A percentile compares a stretch with the other conserved stretches of the same genome.
Conservation (phyloP, 768 basidiomycete genomes). For the Boletus bicolor region DNA sequence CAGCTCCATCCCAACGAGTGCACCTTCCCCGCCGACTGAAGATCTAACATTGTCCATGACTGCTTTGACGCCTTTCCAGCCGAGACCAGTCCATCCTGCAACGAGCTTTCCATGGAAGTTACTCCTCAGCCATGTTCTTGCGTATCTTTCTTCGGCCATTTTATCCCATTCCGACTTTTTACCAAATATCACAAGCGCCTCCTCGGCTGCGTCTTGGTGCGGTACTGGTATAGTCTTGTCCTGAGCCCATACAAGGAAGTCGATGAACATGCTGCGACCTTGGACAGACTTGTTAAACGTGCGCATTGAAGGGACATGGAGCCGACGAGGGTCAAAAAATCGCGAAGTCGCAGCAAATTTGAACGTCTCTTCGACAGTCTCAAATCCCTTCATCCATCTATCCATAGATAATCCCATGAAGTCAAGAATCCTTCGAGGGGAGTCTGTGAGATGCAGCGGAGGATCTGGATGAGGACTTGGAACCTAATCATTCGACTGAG, state of each 20-base stretch:
- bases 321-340: slow-evolving; percentile 46
- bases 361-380: slow-evolving; percentile 51
- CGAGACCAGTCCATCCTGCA: slow-evolving; percentile 52
- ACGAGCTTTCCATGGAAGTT: slow-evolving; percentile 50
- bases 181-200: slow-evolving; percentile 51
- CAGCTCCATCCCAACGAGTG: slow-evolving; percentile 39
- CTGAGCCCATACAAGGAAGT: slow-evolving; percentile 53
- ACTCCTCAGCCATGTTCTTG: slow-evolving; percentile 36
- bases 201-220: slow-evolving; percentile 31
- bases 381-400: slow-evolving; percentile 51
- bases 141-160: slow-evolving; percentile 27
- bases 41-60: slow-evolving; percentile 51
- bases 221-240: slow-evolving; percentile 15
- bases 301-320: slow-evolving; percentile 34
- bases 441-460: slow-evolving; percentile 48
- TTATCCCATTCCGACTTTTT: slow-evolving; percentile 49
- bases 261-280: slow-evolving; percentile 54
- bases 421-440: slow-evolving; percentile 46
- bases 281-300: slow-evolving; percentile 42
- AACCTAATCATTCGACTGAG: slow-evolving; percentile 27
- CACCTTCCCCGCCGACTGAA: slow-evolving; percentile 44
- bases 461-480: slow-evolving; percentile 29
- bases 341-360: slow-evolving; percentile 53
- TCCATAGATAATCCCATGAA: slow-evolving; percentile 60
- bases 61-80: slow-evolving; percentile 45